Evolutionary conservation across 768 basidiomycete genomes (phyloP).

Genomic region (Sarcodon aspratus): DNA sequence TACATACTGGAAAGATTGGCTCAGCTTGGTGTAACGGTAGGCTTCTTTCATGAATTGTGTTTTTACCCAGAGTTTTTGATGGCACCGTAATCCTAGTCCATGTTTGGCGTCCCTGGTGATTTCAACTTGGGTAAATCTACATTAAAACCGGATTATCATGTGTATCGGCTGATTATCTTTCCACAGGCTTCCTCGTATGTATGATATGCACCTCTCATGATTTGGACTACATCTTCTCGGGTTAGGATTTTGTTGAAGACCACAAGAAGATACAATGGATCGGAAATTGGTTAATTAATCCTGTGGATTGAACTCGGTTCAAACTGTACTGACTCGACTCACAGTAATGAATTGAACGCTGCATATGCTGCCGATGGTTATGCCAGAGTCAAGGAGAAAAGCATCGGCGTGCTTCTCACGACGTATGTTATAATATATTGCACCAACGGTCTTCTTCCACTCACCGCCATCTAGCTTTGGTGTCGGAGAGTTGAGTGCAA

Average conservation of each 20-base stretch:
- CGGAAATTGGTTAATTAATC: constrained; percentile 55
- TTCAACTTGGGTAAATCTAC: constrained; percentile 51
- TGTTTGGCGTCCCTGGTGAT: constrained; percentile 86
- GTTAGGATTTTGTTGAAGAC: constrained; percentile 74
- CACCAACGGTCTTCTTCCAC: neutral
- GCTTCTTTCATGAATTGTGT: constrained; percentile 3
- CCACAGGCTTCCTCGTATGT: constrained; percentile 34
- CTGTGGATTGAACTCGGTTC: neutral
- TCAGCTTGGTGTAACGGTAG: constrained; percentile 53
- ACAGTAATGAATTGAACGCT: constrained; percentile 76
- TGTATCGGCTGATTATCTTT: neutral
- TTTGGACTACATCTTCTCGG: constrained; percentile 5
- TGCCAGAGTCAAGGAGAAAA: constrained; percentile 70
- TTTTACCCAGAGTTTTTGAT: neutral
- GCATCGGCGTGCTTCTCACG: constrained; percentile 65
- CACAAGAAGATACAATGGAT: constrained; percentile 74
- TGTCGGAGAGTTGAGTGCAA: constrained; percentile 87
- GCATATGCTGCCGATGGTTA: constrained; percentile 92
- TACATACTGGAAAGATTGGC: constrained; percentile 54
- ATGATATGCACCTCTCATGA: neutral
- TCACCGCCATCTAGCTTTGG: constrained; percentile 46
- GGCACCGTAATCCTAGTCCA: constrained; percentile 31
- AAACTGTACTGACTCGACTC: constrained; percentile 1
- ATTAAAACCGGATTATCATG: neutral
- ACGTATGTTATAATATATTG: constrained; percentile 34